phyloP scores from a whole-genome alignment of 768 basidiomycete genomes.

The Jaapia argillacea region DNA sequence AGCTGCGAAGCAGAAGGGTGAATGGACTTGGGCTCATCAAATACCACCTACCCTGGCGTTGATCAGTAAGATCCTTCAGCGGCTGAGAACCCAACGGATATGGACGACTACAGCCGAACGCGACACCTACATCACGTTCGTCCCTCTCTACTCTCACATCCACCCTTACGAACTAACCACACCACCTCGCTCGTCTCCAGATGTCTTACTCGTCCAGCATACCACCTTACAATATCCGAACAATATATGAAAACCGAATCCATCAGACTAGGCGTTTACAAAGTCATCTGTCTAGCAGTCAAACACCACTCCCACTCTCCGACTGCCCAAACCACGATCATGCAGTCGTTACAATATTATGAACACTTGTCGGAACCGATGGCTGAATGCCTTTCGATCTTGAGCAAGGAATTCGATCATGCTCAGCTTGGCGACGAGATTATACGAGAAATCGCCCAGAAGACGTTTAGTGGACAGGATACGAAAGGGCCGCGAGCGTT shows the following conservation, averaged over 20 bases:
- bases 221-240: constrained; percentile 80
- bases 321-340: constrained; percentile 81
- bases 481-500: constrained; percentile 82
- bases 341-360: constrained; percentile 86
- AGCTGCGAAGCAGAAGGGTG: constrained; percentile 24
- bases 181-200: constrained; percentile 35
- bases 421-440: constrained; percentile 87
- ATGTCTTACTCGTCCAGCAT: constrained; percentile 82
- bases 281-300: constrained; percentile 84
- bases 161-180: constrained; percentile 2
- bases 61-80: constrained; percentile 66
- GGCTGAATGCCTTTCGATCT: constrained; percentile 77
- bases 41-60: constrained; percentile 60
- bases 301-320: constrained; percentile 83
- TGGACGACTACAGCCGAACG: constrained; percentile 85
- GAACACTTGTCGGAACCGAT: constrained; percentile 92
- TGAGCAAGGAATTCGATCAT: constrained; percentile 83
- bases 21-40: constrained; percentile 74
- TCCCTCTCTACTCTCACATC: constrained; percentile 7
- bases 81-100: constrained; percentile 62
- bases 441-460: constrained; percentile 76
- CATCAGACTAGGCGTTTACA: constrained; percentile 71
- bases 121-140: constrained; percentile 80
- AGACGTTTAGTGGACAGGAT: constrained; percentile 71
- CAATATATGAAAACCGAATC: constrained; percentile 73